Percentiles rank a stretch among this genome's conserved stretches.
phyloP scores from a whole-genome alignment of 768 basidiomycete genomes.

The Phanerochaete sordida region DNA sequence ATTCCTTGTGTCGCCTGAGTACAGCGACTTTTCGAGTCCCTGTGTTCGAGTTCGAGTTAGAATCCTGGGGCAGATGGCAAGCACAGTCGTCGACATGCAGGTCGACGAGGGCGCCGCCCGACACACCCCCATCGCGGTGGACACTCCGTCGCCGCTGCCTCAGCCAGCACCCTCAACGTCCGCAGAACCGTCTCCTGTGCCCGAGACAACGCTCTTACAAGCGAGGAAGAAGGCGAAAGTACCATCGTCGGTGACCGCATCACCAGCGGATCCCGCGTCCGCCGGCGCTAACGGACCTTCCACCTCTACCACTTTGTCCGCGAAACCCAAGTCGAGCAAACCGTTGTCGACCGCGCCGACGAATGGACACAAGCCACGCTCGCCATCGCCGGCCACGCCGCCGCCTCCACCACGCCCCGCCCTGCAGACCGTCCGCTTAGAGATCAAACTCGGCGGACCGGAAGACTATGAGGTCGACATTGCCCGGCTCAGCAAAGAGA shows the following conservation, averaged over 20 bases:
- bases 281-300: conserved; percentile 1
- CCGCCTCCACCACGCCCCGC: conserved; percentile 43
- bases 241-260: conserved; percentile 26
- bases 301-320: not conserved
- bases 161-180: not conserved
- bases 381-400: conserved; percentile 58
- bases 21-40: not conserved
- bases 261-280: conserved; percentile 18
- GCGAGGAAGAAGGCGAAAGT: conserved; percentile 20
- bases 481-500: conserved; percentile 49
- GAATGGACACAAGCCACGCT: conserved; percentile 34
- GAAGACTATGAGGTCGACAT: conserved; percentile 75
- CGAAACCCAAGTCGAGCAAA: conserved; percentile 26
- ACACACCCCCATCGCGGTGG: conserved; percentile 17
- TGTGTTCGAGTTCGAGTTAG: not conserved
- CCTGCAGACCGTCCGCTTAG: conserved; percentile 61
- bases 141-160: conserved; percentile 10
- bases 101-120: conserved; percentile 15
- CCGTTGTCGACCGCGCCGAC: conserved; percentile 46
- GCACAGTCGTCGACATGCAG: conserved; percentile 7
- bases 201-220: not conserved
- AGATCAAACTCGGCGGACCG: conserved; percentile 69
- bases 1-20: not conserved
- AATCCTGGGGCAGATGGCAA: not conserved
- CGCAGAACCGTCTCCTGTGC: not conserved